Percentiles rank a stretch among this genome's conserved stretches.
These are phyloP conservation scores for Rhodamnia rubescens DNA, from an alignment of 345 rosid species.

Conservation along the genomic window DNA sequence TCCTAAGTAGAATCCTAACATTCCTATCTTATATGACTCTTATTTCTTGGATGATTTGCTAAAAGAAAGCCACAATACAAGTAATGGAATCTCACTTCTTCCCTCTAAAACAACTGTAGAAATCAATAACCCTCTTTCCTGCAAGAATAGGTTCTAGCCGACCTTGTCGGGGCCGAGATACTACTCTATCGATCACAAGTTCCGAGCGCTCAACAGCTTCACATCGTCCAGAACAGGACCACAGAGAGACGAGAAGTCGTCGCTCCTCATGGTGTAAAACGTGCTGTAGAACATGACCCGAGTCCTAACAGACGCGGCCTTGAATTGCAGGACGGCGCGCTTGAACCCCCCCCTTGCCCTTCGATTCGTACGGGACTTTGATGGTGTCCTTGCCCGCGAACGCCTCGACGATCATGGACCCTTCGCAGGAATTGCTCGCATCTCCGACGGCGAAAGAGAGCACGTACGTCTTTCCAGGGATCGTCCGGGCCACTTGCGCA, in stretches of 20 bases:
- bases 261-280: constrained; percentile 59
- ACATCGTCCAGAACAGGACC: constrained; percentile 79
- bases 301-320: constrained; percentile 34
- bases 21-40: background rate
- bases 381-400: constrained; percentile 49
- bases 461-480: constrained; percentile 31
- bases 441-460: constrained; percentile 68
- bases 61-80: background rate
- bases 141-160: background rate
- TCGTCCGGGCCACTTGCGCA: constrained; percentile 54
- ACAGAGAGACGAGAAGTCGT: constrained; percentile 62
- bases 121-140: background rate
- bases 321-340: constrained; percentile 33
- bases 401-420: constrained; percentile 65
- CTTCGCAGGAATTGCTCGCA: constrained; percentile 56
- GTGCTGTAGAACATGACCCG: constrained; percentile 65
- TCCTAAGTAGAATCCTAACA: background rate
- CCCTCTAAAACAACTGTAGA: background rate
- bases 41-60: background rate
- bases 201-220: constrained; percentile 36
- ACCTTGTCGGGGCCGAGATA: background rate
- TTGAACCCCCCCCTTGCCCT: constrained; percentile 68
- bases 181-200: constrained; percentile 4
- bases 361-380: constrained; percentile 52
- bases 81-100: background rate